A percentile compares a stretch with the other conserved stretches of the same genome.
Evolutionary conservation across 768 basidiomycete species (phyloP).

Genomic region (Russula compacta): DNA sequence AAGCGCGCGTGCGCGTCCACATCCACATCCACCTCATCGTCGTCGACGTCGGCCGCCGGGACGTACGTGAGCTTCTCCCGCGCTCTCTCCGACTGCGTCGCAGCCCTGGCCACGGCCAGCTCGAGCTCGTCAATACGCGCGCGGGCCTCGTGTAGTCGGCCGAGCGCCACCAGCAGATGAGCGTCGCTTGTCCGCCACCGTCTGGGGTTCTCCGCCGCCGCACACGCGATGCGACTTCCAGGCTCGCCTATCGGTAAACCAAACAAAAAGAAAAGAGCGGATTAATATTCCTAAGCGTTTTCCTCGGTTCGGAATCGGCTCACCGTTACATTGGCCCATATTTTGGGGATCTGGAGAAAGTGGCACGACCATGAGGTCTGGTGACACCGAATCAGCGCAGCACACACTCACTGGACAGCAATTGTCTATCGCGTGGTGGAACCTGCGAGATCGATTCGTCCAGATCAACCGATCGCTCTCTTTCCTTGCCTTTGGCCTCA

Average conservation of each 20-base stretch:
- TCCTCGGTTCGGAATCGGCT: neutral
- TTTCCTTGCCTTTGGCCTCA: neutral
- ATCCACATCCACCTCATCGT: neutral
- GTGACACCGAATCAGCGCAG: neutral
- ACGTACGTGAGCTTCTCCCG: conserved; percentile 10
- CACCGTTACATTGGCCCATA: neutral
- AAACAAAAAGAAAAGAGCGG: neutral
- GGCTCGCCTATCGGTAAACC: neutral
- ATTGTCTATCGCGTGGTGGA: neutral
- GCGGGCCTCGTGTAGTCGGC: conserved; percentile 1
- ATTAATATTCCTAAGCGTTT: neutral
- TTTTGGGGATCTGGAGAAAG: neutral
- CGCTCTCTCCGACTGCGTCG: conserved; percentile 8
- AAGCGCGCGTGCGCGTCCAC: neutral
- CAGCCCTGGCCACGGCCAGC: neutral
- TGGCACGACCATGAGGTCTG: neutral
- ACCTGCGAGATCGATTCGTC: neutral
- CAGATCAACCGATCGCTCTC: neutral
- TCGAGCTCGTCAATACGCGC: conserved; percentile 14
- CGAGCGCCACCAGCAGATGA: conserved; percentile 4
- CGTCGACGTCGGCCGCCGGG: neutral
- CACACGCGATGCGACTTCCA: neutral
- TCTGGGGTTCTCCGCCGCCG: neutral
- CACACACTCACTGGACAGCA: neutral
- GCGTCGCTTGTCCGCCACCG: neutral